Evolutionary conservation across 345 rosid genomes (phyloP).

Genomic region (Mangifera indica): DNA sequence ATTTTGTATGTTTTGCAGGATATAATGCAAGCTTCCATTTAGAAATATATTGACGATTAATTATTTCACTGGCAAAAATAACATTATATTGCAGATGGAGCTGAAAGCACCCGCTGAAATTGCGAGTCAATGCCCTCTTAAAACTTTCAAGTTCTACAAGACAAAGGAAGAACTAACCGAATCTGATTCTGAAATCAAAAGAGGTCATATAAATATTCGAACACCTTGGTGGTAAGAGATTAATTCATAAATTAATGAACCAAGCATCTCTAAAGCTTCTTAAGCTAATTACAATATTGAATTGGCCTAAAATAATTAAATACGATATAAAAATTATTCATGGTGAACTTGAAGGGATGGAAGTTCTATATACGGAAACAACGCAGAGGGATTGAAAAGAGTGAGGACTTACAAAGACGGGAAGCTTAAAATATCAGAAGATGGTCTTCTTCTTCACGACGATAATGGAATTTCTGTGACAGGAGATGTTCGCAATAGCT

Average conservation of each 20-base stretch:
- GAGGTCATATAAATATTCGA: slow-evolving; percentile 41
- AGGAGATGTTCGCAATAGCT: slow-evolving; percentile 52
- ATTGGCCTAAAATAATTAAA: too few species aligned
- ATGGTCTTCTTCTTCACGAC: slow-evolving; percentile 46
- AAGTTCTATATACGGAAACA: slow-evolving; percentile 56
- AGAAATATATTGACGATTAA: too few species aligned
- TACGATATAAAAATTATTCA: too few species aligned
- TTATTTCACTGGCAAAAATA: background rate
- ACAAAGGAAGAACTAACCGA: slow-evolving; percentile 58
- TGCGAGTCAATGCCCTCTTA: slow-evolving; percentile 49
- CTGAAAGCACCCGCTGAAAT: slow-evolving; percentile 49
- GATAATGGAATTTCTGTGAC: slow-evolving; percentile 37
- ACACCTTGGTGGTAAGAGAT: slow-evolving; percentile 61
- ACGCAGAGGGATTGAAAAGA: slow-evolving; percentile 26
- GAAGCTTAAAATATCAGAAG: slow-evolving; percentile 46
- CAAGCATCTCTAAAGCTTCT: too few species aligned
- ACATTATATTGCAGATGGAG: slow-evolving; percentile 35
- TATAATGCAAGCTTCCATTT: too few species aligned
- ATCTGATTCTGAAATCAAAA: slow-evolving; percentile 39
- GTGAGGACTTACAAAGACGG: slow-evolving; percentile 56
- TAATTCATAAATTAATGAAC: background rate
- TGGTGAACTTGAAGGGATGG: slow-evolving; percentile 44
- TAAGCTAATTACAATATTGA: too few species aligned
- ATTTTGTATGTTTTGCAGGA: background rate
- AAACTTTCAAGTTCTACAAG: slow-evolving; percentile 45